Conservation (phyloP, 73 alveolate genomes). For the Symbiodinium natans region DNA sequence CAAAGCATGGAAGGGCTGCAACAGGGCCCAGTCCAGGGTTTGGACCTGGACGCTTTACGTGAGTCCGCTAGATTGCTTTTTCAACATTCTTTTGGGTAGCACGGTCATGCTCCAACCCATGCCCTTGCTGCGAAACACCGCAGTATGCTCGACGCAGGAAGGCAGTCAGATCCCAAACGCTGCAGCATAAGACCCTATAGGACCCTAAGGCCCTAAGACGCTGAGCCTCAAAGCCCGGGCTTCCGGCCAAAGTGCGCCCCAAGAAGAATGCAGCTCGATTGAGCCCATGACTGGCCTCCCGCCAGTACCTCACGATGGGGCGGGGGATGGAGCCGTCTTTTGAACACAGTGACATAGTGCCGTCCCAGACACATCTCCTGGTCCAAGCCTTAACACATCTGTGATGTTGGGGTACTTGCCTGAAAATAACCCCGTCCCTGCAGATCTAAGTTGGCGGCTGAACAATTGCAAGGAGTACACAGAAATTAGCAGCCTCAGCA, state of each 20-base stretch:
- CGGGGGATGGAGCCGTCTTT: too few relatives aligned
- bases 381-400: constrained; percentile 21
- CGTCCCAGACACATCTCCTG: constrained; percentile 56
- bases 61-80: too few relatives aligned
- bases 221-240: background rate
- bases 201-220: too few relatives aligned
- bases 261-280: constrained; percentile 30
- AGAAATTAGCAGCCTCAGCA: constrained; percentile 32
- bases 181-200: too few relatives aligned
- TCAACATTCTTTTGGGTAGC: too few relatives aligned
- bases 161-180: too few relatives aligned
- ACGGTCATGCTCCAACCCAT: too few relatives aligned
- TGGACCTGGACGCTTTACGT: background rate
- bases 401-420: too few relatives aligned
- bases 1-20: background rate
- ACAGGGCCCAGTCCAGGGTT: background rate
- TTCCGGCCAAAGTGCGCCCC: constrained; percentile 48
- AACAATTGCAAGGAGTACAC: constrained; percentile 47
- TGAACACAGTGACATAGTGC: too few relatives aligned
- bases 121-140: too few relatives aligned
- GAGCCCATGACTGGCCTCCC: constrained; percentile 86
- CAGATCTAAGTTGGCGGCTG: background rate
- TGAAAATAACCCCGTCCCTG: background rate
- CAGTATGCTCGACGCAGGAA: too few relatives aligned
- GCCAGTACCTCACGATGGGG: constrained; percentile 88